Evolutionary conservation across 176 grass and related monocot genomes (phyloP), one percentile per base, ranked within the genome.

Genomic region (Puccinellia tenuiflora): DNA sequence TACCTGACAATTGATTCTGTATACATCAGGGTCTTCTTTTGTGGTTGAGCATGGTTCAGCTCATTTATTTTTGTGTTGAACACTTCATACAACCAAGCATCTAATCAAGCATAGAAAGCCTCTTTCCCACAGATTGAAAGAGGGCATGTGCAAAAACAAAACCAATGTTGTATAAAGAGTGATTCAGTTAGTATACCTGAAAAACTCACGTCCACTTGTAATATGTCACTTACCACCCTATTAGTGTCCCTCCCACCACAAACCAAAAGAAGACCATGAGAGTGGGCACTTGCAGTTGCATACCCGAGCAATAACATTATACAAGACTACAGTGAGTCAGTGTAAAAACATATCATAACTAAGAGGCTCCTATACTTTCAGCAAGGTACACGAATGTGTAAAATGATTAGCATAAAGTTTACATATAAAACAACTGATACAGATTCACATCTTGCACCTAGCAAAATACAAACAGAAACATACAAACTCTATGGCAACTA

Each of bases 241-340:
- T 87, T 98, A 81, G 92, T 89, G 90, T 98, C 96, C 86, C 96
- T 95, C 71, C 96, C 96, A 84, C 96, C 96, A 71, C 96, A 95
- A 37, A 98, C 90, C 77, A 98, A 87, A 85, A 98, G 92, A 78
- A 98, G 88, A 69, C 92, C 96, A 91, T 98, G 92, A 80, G 96
- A 98, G 43, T 92, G 92, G 12, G 96, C 96, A 91, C 92, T 95
- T 73, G 92, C 96, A 82, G 96, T 98, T 82, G 92, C 96, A 83
- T 98, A 98, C 96, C 96, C 95, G 80, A 45, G 38, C 29, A 85
- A 46, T 28, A 86, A 31, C 34, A 88, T 86, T 84, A 54, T 38
- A 74, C 67, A 8, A 73, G 10, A 86, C 30, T 59, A 65, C 45
- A 37, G 34, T 37, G 34, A 73, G 18, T 90, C 77, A 86, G 73